A percentile compares a stretch with the other conserved stretches of the same genome.
These are phyloP conservation scores for Marsdenia floribunda DNA, from an alignment of 257 asterid species.

Conservation along the genomic window DNA sequence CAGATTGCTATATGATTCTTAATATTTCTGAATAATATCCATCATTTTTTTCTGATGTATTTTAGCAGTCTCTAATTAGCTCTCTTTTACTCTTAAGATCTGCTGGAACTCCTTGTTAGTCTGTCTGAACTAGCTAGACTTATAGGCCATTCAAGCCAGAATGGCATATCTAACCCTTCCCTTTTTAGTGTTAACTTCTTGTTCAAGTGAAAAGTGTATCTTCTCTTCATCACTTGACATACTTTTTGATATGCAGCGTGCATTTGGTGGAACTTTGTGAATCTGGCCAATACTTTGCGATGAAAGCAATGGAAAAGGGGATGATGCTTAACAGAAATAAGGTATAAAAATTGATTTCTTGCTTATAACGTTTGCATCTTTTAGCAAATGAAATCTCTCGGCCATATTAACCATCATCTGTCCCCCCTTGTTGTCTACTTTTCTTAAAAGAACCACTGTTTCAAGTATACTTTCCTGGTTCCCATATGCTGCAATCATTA, in stretches of 20 bases:
- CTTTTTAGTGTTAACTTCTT: not conserved
- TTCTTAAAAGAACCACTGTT: not conserved
- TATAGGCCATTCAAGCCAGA: not conserved
- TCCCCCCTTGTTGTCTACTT: not conserved
- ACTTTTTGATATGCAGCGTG: constrained; percentile 48
- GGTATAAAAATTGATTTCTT: constrained; percentile 30
- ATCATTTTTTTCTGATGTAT: not conserved
- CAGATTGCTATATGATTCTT: not conserved
- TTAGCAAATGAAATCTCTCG: not conserved
- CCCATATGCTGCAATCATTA: not conserved
- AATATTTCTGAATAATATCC: not conserved
- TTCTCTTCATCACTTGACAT: constrained; percentile 15
- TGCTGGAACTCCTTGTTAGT: not conserved
- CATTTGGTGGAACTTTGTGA: constrained; percentile 90
- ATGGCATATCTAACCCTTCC: not conserved
- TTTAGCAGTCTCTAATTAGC: not conserved
- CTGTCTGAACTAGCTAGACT: not conserved
- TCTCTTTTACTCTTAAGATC: not conserved
- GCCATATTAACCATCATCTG: not conserved
- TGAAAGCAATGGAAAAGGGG: constrained; percentile 98
- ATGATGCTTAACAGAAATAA: constrained; percentile 83
- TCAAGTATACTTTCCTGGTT: not conserved
- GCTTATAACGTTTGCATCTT: not conserved
- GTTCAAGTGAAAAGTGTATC: not conserved
- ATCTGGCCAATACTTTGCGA: constrained; percentile 73